Conservation (phyloP, 345 rosid genomes). For the Eucalyptus viminalis region DNA sequence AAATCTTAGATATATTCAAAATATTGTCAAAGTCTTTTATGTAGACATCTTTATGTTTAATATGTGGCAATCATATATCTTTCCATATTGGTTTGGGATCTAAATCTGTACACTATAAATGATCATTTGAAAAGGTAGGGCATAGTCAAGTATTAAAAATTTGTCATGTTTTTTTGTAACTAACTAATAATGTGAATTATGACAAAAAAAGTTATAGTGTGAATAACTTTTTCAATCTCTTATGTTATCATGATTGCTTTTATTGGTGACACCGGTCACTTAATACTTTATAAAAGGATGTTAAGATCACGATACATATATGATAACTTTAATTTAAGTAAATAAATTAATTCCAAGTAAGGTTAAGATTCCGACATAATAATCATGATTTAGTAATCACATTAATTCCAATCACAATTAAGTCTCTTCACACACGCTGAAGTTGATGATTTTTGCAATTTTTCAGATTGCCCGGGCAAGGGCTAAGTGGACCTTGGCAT, state of each 20-base stretch:
- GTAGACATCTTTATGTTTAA: not conserved
- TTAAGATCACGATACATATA: no score
- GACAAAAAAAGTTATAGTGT: no score
- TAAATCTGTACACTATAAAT: no score
- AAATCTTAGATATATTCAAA: rapidly evolving
- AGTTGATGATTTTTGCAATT: no score
- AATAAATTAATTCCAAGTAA: not conserved
- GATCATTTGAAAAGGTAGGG: not conserved
- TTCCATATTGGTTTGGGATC: not conserved
- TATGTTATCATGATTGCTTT: no score
- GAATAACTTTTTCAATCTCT: no score
- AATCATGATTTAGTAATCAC: not conserved
- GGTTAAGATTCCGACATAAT: not conserved
- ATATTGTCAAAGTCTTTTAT: no score
- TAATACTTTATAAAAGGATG: not conserved
- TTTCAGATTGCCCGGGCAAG: no score
- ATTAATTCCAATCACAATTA: not conserved
- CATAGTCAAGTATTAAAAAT: not conserved
- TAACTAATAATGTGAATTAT: no score
- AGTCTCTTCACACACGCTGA: not conserved
- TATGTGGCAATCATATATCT: not conserved
- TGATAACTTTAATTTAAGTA: no score
- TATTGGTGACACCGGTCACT: not conserved
- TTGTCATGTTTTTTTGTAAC: not conserved
- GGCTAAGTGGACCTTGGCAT: no score